Evolutionary conservation across 345 rosid species (phyloP).

Genomic region (Barbarea vulgaris): DNA sequence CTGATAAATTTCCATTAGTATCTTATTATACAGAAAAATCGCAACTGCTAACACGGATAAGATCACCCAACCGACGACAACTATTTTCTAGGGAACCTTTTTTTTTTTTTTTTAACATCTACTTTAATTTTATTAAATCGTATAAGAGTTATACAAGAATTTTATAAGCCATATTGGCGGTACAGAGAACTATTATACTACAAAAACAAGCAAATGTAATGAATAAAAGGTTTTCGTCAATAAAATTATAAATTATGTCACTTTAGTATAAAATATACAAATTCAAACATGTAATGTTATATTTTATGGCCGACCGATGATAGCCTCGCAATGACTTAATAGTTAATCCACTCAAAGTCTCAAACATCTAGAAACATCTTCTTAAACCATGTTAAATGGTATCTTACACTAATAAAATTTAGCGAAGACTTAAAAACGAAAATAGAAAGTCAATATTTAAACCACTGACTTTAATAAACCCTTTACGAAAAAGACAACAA

Average conservation of each 20-base stretch:
- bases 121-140: too few species aligned
- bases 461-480: neutral
- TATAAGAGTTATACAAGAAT: too few species aligned
- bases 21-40: too few species aligned
- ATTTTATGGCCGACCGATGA: slow-evolving; percentile 32
- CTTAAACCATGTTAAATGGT: neutral
- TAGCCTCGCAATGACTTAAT: slow-evolving; percentile 16
- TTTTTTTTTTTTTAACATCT: too few species aligned
- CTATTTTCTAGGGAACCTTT: too few species aligned
- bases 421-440: slow-evolving; percentile 20
- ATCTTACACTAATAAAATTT: neutral
- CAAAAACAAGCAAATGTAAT: too few species aligned
- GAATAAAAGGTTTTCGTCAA: too few species aligned
- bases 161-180: too few species aligned
- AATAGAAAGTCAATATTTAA: slow-evolving; percentile 3
- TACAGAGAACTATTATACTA: too few species aligned
- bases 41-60: too few species aligned
- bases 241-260: neutral
- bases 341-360: slow-evolving; percentile 22
- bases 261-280: neutral
- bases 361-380: slow-evolving; percentile 5
- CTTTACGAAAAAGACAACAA: slow-evolving; percentile 7
- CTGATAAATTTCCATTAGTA: too few species aligned
- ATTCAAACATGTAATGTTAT: slow-evolving; percentile 21
- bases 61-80: too few species aligned